Evolutionary conservation across 106 monocot species (phyloP), one percentile per base, ranked within the genome.

Genomic region (Narthecium ossifragum): DNA sequence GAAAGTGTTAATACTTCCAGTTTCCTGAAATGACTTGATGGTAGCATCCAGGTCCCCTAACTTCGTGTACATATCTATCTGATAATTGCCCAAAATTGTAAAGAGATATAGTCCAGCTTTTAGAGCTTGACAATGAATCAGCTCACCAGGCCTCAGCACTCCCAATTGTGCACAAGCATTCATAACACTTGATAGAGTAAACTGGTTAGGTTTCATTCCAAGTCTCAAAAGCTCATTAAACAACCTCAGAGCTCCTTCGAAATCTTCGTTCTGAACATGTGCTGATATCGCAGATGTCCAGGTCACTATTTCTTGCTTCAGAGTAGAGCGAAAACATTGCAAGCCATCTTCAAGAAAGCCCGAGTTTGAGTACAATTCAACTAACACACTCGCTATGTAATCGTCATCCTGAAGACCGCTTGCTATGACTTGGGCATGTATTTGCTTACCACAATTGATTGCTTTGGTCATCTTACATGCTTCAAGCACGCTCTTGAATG

Each of bases 241-340:
- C 60, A 78, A 63, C 26, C 50, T 67, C 18, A 84, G 62, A 23
- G 83, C 83, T 61, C n/a, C 58, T 51, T 84, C 83, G 61, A 65
- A 65, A 25, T 61, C 66, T 31, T 74, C 74, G 37, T 70, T 74
- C 53, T 79, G 75, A 39, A 84, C 70, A 60, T 33, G 79, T 17
- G 68, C 79, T 29, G 75, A 79, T 51, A 84, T 75, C 70, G 79
- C 75, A 1, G 84, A 75, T 32, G 84, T 84, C 71, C 71, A 84
- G 53, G 74, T 70, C 43, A 84, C 75, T 59, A n/a, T n/a, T n/a
- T n/a, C n/a, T n/a, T n/a, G n/a, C n/a, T n/a, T n/a, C n/a, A n/a
- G n/a, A n/a, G n/a, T n/a, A n/a, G 64, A 81, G 61, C 47, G 18
- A 45, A 86, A 86, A 45, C 81, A 81, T 36, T 56, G 71, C 5